These are phyloP conservation scores for Quercus lobata DNA, from an alignment of 331 rosid genomes.

Conservation along the genomic window DNA sequence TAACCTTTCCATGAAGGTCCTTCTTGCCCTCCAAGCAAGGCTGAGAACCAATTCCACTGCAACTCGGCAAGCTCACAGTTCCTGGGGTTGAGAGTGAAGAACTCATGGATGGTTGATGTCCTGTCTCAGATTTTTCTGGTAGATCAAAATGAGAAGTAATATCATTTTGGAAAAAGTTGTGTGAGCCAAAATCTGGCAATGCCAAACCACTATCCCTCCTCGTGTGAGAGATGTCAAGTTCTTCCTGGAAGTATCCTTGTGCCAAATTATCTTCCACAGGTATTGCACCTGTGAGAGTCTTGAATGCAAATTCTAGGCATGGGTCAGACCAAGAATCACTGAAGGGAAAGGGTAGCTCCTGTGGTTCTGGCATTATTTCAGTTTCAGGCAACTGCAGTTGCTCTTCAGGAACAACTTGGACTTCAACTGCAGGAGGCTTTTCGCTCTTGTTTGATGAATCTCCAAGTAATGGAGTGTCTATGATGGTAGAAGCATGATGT, in stretches of 20 bases:
- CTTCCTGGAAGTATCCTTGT: conserved; percentile 52
- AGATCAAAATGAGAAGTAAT: conserved; percentile 47
- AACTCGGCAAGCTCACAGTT: conserved; percentile 32
- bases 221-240: conserved; percentile 33
- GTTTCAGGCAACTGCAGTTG: conserved; percentile 22
- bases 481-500: conserved; percentile 24
- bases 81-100: conserved; percentile 35
- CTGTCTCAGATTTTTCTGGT: conserved; percentile 49
- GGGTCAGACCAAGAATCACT: conserved; percentile 67
- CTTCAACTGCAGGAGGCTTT: conserved; percentile 19
- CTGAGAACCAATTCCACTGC: conserved; percentile 43
- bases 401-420: conserved; percentile 18
- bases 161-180: conserved; percentile 51
- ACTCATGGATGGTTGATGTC: conserved; percentile 37
- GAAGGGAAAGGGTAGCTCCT: conserved; percentile 41
- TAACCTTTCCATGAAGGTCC: conserved; percentile 51
- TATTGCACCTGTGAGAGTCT: conserved; percentile 68
- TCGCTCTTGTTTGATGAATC: conserved; percentile 27
- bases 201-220: conserved; percentile 28
- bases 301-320: conserved; percentile 65
- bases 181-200: conserved; percentile 64
- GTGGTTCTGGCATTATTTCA: conserved; percentile 41
- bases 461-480: conserved; percentile 24
- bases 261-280: conserved; percentile 65
- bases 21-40: conserved; percentile 45